Conservation (phyloP, 1,284 basidiomycete species). For the Gomphus bonarii region DNA sequence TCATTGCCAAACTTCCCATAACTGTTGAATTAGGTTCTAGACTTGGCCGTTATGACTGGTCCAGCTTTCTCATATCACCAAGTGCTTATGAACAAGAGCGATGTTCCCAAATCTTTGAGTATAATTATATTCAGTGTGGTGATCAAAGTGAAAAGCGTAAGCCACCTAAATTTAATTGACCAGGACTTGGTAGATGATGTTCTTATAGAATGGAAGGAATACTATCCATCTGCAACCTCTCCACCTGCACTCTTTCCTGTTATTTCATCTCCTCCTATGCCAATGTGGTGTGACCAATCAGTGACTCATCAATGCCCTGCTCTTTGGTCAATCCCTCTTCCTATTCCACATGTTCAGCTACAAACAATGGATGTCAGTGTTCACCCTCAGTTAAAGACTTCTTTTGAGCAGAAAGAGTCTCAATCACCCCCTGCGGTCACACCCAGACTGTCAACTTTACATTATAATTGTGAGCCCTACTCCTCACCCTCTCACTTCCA, state of each 20-base stretch:
- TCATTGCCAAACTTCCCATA: slow-evolving; percentile 3
- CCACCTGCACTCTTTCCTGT: background rate
- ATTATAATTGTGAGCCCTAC: too few relatives aligned
- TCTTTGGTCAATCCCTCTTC: background rate
- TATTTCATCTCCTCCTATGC: background rate
- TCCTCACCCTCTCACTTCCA: too few relatives aligned
- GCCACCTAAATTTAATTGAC: background rate
- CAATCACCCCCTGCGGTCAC: too few relatives aligned
- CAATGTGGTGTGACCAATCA: background rate
- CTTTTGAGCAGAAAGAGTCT: background rate
- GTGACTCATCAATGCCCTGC: background rate
- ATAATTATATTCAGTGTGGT: slow-evolving; percentile 2
- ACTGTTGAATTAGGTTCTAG: background rate
- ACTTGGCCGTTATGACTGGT: slow-evolving; percentile 5
- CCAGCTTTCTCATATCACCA: background rate
- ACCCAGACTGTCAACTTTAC: too few relatives aligned
- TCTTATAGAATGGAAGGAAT: background rate
- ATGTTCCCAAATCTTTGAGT: slow-evolving; percentile 3
- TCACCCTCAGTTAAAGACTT: background rate
- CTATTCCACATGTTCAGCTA: background rate
- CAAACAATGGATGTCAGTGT: background rate
- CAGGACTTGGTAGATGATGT: background rate
- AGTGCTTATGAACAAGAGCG: background rate
- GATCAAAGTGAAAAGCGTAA: slow-evolving; percentile 7
- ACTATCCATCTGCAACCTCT: background rate